Percentiles rank a stretch among this genome's conserved stretches.
phyloP scores from a whole-genome alignment of 257 asterid genomes.

The Craterostigma plantagineum region DNA sequence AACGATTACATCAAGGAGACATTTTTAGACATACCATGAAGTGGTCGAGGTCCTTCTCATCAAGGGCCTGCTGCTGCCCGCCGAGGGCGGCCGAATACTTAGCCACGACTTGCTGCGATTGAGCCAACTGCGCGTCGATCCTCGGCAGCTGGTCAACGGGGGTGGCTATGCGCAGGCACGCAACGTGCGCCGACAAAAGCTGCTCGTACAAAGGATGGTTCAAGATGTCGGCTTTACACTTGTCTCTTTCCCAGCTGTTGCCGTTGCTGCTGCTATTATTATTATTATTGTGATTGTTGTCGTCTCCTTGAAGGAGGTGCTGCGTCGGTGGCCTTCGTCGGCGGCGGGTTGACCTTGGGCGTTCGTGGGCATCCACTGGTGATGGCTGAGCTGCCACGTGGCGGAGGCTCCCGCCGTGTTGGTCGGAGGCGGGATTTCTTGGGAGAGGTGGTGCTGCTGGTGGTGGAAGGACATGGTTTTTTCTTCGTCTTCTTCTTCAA shows the following conservation, averaged over 20 bases:
- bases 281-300: too few relatives aligned
- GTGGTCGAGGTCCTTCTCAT: constrained; percentile 81
- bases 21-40: constrained; percentile 60
- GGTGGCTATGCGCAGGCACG: constrained; percentile 87
- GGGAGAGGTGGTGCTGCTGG: constrained; percentile 24
- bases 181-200: constrained; percentile 74
- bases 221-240: constrained; percentile 70
- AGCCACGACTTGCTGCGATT: constrained; percentile 75
- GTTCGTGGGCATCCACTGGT: constrained; percentile 8
- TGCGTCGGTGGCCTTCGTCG: constrained; percentile 25
- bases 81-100: constrained; percentile 71
- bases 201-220: constrained; percentile 77
- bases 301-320: constrained; percentile 28
- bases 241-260: constrained; percentile 66
- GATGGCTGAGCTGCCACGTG: constrained; percentile 24
- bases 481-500: too few relatives aligned
- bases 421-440: constrained; percentile 24
- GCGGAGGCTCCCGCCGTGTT: constrained; percentile 15
- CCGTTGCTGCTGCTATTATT: too few relatives aligned
- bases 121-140: constrained; percentile 92
- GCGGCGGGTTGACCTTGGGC: constrained; percentile 14
- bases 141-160: constrained; percentile 97
- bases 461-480: constrained; percentile 29
- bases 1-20: not conserved
- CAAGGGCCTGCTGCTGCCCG: constrained; percentile 41